Percentiles rank a stretch among this genome's conserved stretches.
phyloP scores from a whole-genome alignment of 768 basidiomycete species.

The Naematelia encephala region DNA sequence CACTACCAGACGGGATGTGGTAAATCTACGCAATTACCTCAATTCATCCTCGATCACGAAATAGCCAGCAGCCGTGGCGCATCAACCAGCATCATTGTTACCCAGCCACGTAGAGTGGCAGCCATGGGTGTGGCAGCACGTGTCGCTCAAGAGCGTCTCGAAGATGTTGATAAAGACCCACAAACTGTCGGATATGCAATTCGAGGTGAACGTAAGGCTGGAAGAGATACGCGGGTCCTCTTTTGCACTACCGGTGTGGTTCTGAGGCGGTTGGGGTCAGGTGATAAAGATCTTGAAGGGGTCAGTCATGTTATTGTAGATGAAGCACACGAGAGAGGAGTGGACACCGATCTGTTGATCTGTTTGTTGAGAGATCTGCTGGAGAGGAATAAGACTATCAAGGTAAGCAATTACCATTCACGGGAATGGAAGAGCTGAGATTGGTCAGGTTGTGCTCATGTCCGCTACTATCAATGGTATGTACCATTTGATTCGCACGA shows the following conservation, averaged over 20 bases:
- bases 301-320: constrained; percentile 86
- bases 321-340: constrained; percentile 89
- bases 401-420: constrained; percentile 51
- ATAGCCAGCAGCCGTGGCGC: constrained; percentile 64
- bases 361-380: constrained; percentile 77
- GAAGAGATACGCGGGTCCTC: constrained; percentile 66
- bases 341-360: constrained; percentile 85
- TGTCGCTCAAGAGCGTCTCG: constrained; percentile 68
- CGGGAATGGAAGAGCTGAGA: neutral
- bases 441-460: constrained; percentile 67
- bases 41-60: constrained; percentile 81
- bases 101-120: constrained; percentile 83
- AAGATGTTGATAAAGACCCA: constrained; percentile 57
- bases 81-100: constrained; percentile 71
- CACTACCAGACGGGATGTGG: constrained; percentile 63
- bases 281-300: constrained; percentile 61
- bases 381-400: constrained; percentile 62
- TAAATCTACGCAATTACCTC: constrained; percentile 70
- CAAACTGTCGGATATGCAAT: constrained; percentile 75
- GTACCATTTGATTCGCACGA: neutral
- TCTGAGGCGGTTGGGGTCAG: constrained; percentile 70
- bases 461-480: constrained; percentile 84
- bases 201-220: constrained; percentile 74
- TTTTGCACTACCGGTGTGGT: constrained; percentile 96
- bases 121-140: constrained; percentile 84